These are phyloP conservation scores for Hanseniaspora singularis DNA, from an alignment of 805 yeast species.

Conservation along the genomic window DNA sequence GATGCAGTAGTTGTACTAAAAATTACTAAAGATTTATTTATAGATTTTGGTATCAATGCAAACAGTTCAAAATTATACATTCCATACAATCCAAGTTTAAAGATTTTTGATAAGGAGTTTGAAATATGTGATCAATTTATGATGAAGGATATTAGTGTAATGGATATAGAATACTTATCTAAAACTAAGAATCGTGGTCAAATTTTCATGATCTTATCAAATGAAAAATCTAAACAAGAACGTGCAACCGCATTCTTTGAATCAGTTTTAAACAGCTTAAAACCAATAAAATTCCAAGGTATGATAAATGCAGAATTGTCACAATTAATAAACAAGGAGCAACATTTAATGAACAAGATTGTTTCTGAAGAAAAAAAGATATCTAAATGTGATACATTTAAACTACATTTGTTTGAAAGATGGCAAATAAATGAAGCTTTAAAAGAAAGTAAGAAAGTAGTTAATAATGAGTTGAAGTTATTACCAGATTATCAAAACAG, in stretches of 20 bases:
- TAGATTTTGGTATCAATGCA: constrained; percentile 7
- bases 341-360: constrained; percentile 24
- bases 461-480: constrained; percentile 79
- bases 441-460: constrained; percentile 32
- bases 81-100: constrained; percentile 8
- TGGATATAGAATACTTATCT: constrained; percentile 26
- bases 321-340: constrained; percentile 26
- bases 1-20: constrained; percentile 23
- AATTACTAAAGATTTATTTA: constrained; percentile 26
- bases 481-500: constrained; percentile 92
- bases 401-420: constrained; percentile 12
- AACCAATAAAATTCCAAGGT: constrained; percentile 21
- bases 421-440: constrained; percentile 26
- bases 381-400: constrained; percentile 16
- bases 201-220: constrained; percentile 8
- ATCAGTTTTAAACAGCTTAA: constrained; percentile 21
- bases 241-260: neutral
- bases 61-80: constrained; percentile 5
- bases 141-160: constrained; percentile 24
- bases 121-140: constrained; percentile 15
- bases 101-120: constrained; percentile 9
- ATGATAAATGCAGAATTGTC: constrained; percentile 23
- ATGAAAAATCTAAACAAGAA: constrained; percentile 6
- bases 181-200: constrained; percentile 2
- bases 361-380: constrained; percentile 20